These are phyloP conservation scores for Mycosarcoma maydis DNA, from an alignment of 1,284 basidiomycete genomes.

Conservation along the genomic window DNA sequence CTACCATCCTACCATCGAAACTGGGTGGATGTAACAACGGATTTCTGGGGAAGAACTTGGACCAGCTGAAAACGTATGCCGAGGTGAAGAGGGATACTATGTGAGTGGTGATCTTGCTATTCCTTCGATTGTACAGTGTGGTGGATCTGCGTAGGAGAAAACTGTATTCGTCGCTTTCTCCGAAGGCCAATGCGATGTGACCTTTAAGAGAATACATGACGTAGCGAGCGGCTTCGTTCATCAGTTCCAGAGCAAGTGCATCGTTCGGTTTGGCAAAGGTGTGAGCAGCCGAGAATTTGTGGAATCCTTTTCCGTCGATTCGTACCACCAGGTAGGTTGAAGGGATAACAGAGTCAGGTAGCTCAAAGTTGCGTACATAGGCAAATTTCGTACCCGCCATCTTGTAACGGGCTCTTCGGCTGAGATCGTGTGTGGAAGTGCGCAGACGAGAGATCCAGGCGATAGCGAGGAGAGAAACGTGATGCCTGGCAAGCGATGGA, in stretches of 20 bases:
- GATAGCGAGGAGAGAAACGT: no score
- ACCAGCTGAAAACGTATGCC: slow-evolving; percentile 88
- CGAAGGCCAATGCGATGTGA: slow-evolving; percentile 74
- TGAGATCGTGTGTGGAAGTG: no score
- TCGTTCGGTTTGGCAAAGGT: slow-evolving; percentile 92
- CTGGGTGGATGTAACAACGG: slow-evolving; percentile 81
- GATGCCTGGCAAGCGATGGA: background rate
- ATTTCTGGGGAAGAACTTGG: slow-evolving; percentile 77
- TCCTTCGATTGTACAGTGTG: slow-evolving; percentile 81
- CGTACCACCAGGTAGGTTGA: slow-evolving; percentile 86
- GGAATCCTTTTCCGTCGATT: slow-evolving; percentile 93
- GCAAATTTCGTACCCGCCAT: slow-evolving; percentile 94
- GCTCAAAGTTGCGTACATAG: slow-evolving; percentile 90
- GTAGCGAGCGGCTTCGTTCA: slow-evolving; percentile 87
- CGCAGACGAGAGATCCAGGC: no score
- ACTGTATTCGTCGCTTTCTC: slow-evolving; percentile 96
- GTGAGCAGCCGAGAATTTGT: slow-evolving; percentile 89
- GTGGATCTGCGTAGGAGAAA: slow-evolving; percentile 84
- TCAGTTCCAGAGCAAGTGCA: slow-evolving; percentile 81
- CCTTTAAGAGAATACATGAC: slow-evolving; percentile 73
- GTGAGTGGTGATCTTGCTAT: slow-evolving; percentile 84
- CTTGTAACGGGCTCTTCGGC: no score
- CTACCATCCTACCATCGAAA: slow-evolving; percentile 84
- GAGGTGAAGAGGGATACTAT: slow-evolving; percentile 92
- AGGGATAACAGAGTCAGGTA: slow-evolving; percentile 84